These are phyloP conservation scores for Krasilnikovozyma curviuscula DNA, from an alignment of 768 basidiomycete species.

Conservation along the genomic window DNA sequence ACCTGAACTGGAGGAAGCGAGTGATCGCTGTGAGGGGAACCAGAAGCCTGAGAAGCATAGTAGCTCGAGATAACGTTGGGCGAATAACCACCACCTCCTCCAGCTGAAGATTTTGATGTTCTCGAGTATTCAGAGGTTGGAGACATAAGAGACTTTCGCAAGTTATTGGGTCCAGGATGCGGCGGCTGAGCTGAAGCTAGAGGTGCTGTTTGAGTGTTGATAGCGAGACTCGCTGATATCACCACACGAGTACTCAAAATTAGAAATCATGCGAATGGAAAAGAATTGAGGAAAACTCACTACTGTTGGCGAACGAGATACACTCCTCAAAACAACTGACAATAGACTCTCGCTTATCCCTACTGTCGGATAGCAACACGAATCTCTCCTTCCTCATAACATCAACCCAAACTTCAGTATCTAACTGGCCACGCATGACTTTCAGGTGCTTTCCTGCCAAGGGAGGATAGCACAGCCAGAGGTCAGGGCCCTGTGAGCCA, in stretches of 20 bases:
- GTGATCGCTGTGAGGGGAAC: no score
- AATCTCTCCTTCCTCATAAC: slow-evolving; percentile 80
- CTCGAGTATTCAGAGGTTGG: no score
- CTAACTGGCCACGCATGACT: slow-evolving; percentile 44
- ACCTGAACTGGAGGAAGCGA: no score
- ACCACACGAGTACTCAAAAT: not conserved
- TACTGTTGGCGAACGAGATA: slow-evolving; percentile 53
- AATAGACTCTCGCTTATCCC: slow-evolving; percentile 41
- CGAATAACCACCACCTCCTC: no score
- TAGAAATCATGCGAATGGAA: not conserved
- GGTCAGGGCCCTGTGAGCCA: slow-evolving; percentile 42
- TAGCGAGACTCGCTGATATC: no score
- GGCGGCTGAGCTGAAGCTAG: no score
- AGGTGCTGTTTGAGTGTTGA: no score
- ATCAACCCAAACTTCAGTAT: slow-evolving; percentile 50
- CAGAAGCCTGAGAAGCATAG: no score
- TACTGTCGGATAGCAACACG: slow-evolving; percentile 42
- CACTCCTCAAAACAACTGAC: slow-evolving; percentile 58
- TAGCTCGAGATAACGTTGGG: no score
- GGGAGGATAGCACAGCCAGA: slow-evolving; percentile 88
- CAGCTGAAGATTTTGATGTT: no score
- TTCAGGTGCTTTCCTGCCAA: slow-evolving; percentile 80
- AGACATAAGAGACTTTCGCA: no score
- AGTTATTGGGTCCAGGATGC: no score
- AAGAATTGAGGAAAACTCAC: slow-evolving; percentile 35